A percentile compares a stretch with the other conserved stretches of the same genome.
phyloP scores from a whole-genome alignment of 2,329 filamentous ascomycete species.

The Trichoderma pleuroti region DNA sequence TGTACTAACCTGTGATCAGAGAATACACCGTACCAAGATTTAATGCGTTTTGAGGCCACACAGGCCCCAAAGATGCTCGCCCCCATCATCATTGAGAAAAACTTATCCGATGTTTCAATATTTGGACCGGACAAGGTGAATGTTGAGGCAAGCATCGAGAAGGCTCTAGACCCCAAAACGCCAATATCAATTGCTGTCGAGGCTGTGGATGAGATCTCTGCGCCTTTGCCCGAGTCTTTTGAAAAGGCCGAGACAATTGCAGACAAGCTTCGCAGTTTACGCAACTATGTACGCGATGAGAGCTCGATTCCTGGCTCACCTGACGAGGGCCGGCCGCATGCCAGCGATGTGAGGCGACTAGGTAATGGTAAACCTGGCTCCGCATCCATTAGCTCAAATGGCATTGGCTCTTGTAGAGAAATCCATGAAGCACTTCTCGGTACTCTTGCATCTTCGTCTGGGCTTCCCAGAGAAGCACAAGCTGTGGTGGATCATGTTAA shows the following conservation, averaged over 20 bases:
- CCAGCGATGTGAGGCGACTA: constrained; percentile 25
- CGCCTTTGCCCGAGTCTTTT: constrained; percentile 41
- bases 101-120: constrained; percentile 51
- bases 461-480: constrained; percentile 50
- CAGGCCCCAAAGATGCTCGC: constrained; percentile 53
- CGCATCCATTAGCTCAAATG: constrained; percentile 38
- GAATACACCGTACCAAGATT: constrained; percentile 48
- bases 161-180: constrained; percentile 37
- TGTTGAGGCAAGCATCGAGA: constrained; percentile 41
- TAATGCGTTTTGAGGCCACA: constrained; percentile 57
- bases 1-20: constrained; percentile 34
- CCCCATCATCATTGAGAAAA: constrained; percentile 51
- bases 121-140: constrained; percentile 53
- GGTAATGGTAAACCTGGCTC: constrained; percentile 34
- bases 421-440: constrained; percentile 54
- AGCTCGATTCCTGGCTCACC: constrained; percentile 23
- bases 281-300: constrained; percentile 37
- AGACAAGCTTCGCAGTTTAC: constrained; percentile 48
- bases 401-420: constrained; percentile 49
- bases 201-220: constrained; percentile 36
- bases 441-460: constrained; percentile 42
- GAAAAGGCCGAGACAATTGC: constrained; percentile 41
- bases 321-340: constrained; percentile 27
- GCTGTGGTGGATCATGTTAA: constrained; percentile 54
- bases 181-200: constrained; percentile 34